A percentile compares a stretch with the other conserved stretches of the same genome.
Conservation (phyloP, 306 rosid genomes). For the Boehmeria nivea region DNA sequence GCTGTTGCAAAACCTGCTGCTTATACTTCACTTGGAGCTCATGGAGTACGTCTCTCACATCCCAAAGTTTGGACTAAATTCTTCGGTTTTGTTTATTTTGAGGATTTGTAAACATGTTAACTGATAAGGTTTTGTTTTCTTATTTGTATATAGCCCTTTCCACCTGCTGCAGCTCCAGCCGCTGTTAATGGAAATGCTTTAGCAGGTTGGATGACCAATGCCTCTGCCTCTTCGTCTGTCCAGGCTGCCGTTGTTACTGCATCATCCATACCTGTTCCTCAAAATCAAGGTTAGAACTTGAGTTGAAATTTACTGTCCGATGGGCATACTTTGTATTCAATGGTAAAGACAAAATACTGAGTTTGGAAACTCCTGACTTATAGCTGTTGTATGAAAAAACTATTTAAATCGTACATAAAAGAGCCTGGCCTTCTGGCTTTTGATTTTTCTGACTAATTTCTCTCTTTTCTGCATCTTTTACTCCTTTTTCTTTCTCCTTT, state of each 20-base stretch:
- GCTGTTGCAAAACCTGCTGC: constrained; percentile 75
- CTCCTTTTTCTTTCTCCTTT: neutral
- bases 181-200: constrained; percentile 81
- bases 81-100: neutral
- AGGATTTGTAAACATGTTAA: constrained; percentile 13
- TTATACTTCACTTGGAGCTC: constrained; percentile 66
- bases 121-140: constrained; percentile 17
- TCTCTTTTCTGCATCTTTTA: neutral
- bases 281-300: constrained; percentile 66
- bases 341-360: too few species aligned
- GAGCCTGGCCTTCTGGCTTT: too few species aligned
- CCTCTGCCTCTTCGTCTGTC: constrained; percentile 81
- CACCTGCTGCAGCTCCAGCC: constrained; percentile 38
- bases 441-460: too few species aligned
- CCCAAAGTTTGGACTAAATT: constrained; percentile 20
- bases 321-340: neutral
- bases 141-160: constrained; percentile 54
- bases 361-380: too few species aligned
- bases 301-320: neutral
- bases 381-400: neutral
- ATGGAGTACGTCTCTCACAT: constrained; percentile 59
- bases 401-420: too few species aligned
- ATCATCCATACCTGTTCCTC: constrained; percentile 72
- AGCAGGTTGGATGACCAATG: constrained; percentile 92
- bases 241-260: constrained; percentile 92